A percentile compares a stretch with the other conserved stretches of the same genome.
Conservation (phyloP, 768 basidiomycete genomes). For the Lentinula aciculospora region DNA sequence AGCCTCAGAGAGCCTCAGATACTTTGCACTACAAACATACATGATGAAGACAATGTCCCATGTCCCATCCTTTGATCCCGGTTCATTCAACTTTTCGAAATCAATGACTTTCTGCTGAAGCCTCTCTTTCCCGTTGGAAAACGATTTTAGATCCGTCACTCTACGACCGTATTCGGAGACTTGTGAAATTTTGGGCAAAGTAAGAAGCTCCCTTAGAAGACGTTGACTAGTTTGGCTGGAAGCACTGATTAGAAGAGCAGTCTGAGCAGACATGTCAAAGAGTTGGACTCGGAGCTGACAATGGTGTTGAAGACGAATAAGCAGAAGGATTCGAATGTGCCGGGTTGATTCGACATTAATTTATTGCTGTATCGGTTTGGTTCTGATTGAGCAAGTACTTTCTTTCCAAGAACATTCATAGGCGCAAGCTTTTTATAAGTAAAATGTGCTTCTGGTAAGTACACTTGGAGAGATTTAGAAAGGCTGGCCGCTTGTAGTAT, state of each 20-base stretch:
- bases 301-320: neutral
- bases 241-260: slow-evolving; percentile 71
- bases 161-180: slow-evolving; percentile 71
- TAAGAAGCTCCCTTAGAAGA: slow-evolving; percentile 57
- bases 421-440: no score
- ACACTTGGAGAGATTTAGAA: no score
- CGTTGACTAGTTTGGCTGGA: slow-evolving; percentile 66
- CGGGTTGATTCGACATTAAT: neutral
- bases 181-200: slow-evolving; percentile 44
- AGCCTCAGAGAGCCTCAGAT: no score
- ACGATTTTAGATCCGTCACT: slow-evolving; percentile 38
- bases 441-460: no score
- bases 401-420: no score
- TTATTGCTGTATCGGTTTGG: neutral
- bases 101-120: slow-evolving; percentile 63
- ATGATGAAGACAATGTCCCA: slow-evolving; percentile 79
- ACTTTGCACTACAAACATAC: slow-evolving; percentile 24
- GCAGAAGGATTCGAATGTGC: no score
- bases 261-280: neutral
- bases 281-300: neutral
- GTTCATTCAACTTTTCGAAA: slow-evolving; percentile 58
- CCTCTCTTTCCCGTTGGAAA: slow-evolving; percentile 43
- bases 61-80: slow-evolving; percentile 44
- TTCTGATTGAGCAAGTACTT: no score
- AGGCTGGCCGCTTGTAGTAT: no score